Evolutionary conservation across 116 monocot species (phyloP), one percentile per base, ranked within the genome.

Genomic region (Cymodocea nodosa): DNA sequence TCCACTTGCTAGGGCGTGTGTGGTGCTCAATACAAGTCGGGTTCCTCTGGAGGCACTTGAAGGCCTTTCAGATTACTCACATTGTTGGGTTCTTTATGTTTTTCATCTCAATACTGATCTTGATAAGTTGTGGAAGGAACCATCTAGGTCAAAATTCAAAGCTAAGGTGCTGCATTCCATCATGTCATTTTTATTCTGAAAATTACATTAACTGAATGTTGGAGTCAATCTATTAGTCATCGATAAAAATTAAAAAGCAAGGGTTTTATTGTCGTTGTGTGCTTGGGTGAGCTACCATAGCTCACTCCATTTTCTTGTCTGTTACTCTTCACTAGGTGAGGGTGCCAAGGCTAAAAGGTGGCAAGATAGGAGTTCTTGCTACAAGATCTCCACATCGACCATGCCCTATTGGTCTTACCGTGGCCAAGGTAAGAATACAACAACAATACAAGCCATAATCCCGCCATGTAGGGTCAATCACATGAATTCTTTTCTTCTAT

Each of bases 381-480:
- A 95, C 95, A 60, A 85, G 94, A 73, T 94, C 90, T 15, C 94
- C 94, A 39, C 95, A 95, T 71, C 66, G 95, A 23, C 95, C 95
- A 63, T 85, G 90, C 80, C 95, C 95, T 23, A 84, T 95, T 74
- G 90, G 95, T 71, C 87, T 90, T 48, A 83, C 85, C 63, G 87
- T 90, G 72, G 90, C 95, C 52, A 95, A 95, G 85, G 95, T 87
- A 81, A 75, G 51, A 62, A 62, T 50, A 17, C 15, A 15, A 3
- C 30, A 30, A 30, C 30, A 30, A 30, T 30, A 30, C 30, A 30
- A 30, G 30, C 3, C 30, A 30, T 30, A 1, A 30, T 3, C 30
- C 30, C 30, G 3, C 30, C 3, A 30, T 30, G 1, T 30, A 1
- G 30, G 30, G 30, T 30, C 30, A 30, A 30, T 3, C 3, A 30